Base-by-base conservation (phyloP, 208 protist genomes). In the Naegleria lovaniensis region DNA sequence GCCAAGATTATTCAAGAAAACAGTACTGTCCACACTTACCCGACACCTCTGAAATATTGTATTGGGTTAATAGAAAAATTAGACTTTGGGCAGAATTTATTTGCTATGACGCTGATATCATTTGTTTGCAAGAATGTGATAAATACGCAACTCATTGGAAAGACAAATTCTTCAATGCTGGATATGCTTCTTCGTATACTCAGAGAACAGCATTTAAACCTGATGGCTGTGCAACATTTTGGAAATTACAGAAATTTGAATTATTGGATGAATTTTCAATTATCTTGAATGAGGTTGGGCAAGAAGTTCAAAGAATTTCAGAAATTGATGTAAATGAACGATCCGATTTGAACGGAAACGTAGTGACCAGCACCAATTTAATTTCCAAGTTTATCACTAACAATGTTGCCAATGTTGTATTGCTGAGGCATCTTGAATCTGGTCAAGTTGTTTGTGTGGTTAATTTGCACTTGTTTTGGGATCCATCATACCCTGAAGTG, bases 191-290 rank as follows among this genome's bases (percentile, higher is more conserved):
- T 36, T 29, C 15, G 1, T 58, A 88, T 58, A 88, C 19, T 29
- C 9, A 58, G 38, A 88, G 85, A 88, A 88, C 85, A 33, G 33
- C 41, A 16, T 7, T 7, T 39, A 88, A 88, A 39, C 22, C n/a
- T 39, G 85, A 88, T 88, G 85, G 85, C 16, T 88, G 85, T 88
- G 85, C 85, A 6, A 58, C 40, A 15, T 88, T 88, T 88, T 88
- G 43, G 39, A 51, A 36, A 29, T 38, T 9, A 39, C 0, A 19
- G 7, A 58, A 58, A 13, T 88, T 39, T 39, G 19, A 51, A 40
- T 0, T 55, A 22, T 22, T 88, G 4, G 16, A 58, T 29, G 13
- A 36, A n/a, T 19, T 40, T 22, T 15, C 85, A 2, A 38, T 88
- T 29, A 5, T 43, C 5, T 88, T 88, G 6, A 88, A 58, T 58